Base-by-base conservation (phyloP, 345 rosid genomes). In the Aethionema arabicum region DNA sequence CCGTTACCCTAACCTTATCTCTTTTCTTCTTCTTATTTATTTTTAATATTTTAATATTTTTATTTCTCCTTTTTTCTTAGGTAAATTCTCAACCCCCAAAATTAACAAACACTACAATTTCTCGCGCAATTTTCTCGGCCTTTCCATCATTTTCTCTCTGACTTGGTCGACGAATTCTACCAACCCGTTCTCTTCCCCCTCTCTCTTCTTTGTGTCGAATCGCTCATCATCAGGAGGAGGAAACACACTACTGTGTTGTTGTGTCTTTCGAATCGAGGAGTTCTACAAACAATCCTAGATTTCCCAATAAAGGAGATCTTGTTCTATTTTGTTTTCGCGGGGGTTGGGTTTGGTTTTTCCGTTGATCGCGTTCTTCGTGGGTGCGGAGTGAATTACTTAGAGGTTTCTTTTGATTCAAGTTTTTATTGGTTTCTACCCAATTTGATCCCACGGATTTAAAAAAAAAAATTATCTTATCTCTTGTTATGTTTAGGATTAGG, bases 141-240 rank as follows among this genome's bases (percentile, higher is more conserved):
- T 66, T 74, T 48, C 72, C 74, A 52, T 66, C 56, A 11, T 52
- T 62, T 68, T 69, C 70, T 77, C 67, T 65, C 71, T 69, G 77
- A 58, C 80, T 69, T 72, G 76, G 70, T 64, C 73, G 68, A 64
- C 61, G 52, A 71, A 51, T 30, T 27, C 56, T 48, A 69, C 59
- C 70, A 68, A 35, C 68, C 75, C 63, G 59, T 36, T 55, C 63
- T 69, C 70, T 56, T 54, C 12, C 47, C 29, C 44, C 36, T 48
- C 9, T 37, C 13, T 48, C 38, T 39, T 11, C 29, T 9, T 8
- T 16, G n/a, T 44, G 5, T 52, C 54, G 32, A 69, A 52, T 73
- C 77, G 51, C 43, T 70, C 60, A 49, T 61, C 52, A 37, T 41
- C 62, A 41, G 43, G 61, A 32, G 57, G 40, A 51, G 14, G 14